Evolutionary conservation across 2,329 filamentous ascomycete species (phyloP).

Genomic region (Torrubiella hemipterigena): DNA sequence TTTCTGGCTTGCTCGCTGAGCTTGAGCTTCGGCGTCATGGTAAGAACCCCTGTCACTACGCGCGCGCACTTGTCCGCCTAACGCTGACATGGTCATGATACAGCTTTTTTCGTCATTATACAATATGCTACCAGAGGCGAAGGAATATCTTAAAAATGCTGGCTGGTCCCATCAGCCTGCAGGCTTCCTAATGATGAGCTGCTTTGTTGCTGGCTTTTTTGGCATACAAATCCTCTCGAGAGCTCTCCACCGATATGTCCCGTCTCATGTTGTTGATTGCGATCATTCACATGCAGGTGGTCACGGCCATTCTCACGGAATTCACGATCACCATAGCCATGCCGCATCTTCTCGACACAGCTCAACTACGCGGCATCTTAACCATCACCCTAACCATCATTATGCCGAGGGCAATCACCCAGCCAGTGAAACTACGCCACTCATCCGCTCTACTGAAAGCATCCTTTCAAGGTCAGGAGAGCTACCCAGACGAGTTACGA

Average conservation of each 20-base stretch:
- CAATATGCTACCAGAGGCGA: constrained; percentile 84
- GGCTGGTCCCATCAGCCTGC: constrained; percentile 56
- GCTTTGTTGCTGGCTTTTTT: constrained; percentile 60
- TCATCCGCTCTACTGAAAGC: constrained; percentile 23
- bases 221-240: constrained; percentile 66
- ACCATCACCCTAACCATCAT: neutral
- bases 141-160: constrained; percentile 60
- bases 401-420: too few relatives aligned
- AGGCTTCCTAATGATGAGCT: constrained; percentile 55
- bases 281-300: constrained; percentile 56
- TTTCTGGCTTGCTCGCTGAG: constrained; percentile 85
- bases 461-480: constrained; percentile 9
- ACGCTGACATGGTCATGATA: neutral
- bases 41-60: constrained; percentile 28
- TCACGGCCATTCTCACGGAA: constrained; percentile 12
- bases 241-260: constrained; percentile 60
- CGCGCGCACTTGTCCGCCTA: neutral
- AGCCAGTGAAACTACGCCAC: constrained; percentile 34
- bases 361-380: constrained; percentile 8
- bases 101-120: constrained; percentile 87
- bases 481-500: neutral
- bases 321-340: constrained; percentile 5
- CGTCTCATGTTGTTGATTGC: constrained; percentile 71
- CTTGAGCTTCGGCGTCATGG: constrained; percentile 93
- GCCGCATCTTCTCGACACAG: constrained; percentile 1